Evolutionary conservation across 2,329 filamentous ascomycete genomes (phyloP).

Genomic region (Exophiala bonariae): DNA sequence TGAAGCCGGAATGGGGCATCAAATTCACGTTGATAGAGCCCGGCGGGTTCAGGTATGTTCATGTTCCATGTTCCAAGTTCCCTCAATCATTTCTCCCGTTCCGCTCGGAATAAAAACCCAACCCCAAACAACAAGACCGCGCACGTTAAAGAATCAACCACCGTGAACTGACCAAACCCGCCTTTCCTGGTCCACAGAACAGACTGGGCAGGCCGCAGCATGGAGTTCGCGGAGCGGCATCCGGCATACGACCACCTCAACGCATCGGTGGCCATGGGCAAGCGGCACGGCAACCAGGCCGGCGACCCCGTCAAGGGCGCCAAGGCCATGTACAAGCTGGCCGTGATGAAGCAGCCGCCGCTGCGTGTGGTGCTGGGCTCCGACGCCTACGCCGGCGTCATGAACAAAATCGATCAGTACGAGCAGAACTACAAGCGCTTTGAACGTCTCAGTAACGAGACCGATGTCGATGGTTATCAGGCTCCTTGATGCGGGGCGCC

Average conservation of each 20-base stretch:
- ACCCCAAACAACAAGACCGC: too few species aligned
- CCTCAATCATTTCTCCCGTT: neutral
- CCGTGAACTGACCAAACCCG: neutral
- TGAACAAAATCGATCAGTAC: conserved; percentile 27
- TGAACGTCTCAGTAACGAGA: conserved; percentile 23
- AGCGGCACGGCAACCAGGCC: conserved; percentile 30
- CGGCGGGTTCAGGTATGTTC: conserved; percentile 27
- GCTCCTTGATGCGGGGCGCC: conserved; percentile 1
- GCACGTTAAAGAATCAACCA: too few species aligned
- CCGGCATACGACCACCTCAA: conserved; percentile 30
- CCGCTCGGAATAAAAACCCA: too few species aligned
- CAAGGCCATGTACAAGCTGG: conserved; percentile 34
- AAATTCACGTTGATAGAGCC: conserved; percentile 31
- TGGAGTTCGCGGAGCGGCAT: conserved; percentile 24
- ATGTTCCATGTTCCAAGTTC: neutral
- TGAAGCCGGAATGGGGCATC: conserved; percentile 46
- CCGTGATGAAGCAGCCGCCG: conserved; percentile 24
- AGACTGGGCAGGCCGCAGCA: conserved; percentile 28
- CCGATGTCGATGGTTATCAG: conserved; percentile 23
- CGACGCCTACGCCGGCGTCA: conserved; percentile 26
- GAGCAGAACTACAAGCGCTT: conserved; percentile 26
- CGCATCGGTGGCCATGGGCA: conserved; percentile 20
- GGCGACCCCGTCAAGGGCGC: conserved; percentile 34
- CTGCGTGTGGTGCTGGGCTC: conserved; percentile 24
- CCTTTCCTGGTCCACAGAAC: conserved; percentile 19